Evolutionary conservation across 352 stramenopile species (phyloP).

Genomic region (Pythium brassicae): DNA sequence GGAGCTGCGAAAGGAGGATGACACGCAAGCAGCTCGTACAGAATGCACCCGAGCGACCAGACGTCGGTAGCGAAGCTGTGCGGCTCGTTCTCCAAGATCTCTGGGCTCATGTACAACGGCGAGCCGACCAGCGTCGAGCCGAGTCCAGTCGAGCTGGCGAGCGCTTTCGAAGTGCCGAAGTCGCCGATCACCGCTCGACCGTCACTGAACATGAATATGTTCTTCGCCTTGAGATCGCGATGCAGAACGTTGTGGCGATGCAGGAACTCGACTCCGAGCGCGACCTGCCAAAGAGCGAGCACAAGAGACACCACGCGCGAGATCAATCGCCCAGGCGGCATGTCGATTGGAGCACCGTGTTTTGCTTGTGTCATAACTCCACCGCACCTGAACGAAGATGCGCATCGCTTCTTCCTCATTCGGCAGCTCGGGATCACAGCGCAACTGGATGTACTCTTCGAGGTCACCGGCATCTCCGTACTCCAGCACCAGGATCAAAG

Average conservation of each 20-base stretch:
- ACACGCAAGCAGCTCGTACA: slow-evolving; percentile 85
- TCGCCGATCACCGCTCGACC: slow-evolving; percentile 83
- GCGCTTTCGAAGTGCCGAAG: slow-evolving; percentile 56
- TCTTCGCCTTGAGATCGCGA: slow-evolving; percentile 86
- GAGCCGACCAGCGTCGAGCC: slow-evolving; percentile 58
- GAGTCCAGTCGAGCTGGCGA: slow-evolving; percentile 22
- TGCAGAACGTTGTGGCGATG: slow-evolving; percentile 59
- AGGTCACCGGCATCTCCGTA: slow-evolving; percentile 66
- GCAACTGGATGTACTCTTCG: slow-evolving; percentile 26
- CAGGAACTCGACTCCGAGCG: slow-evolving; percentile 79
- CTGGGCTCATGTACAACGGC: slow-evolving; percentile 73
- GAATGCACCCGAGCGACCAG: slow-evolving; percentile 93
- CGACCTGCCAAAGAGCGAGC: slow-evolving; percentile 42
- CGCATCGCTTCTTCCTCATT: slow-evolving; percentile 15
- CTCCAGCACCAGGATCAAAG: slow-evolving; percentile 62
- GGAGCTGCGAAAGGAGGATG: slow-evolving; percentile 32
- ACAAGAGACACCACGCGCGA: not conserved
- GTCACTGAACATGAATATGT: slow-evolving; percentile 74
- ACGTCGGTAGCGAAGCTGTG: slow-evolving; percentile 53
- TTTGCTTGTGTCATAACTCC: not conserved
- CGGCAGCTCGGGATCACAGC: not conserved
- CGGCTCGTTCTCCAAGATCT: slow-evolving; percentile 1
- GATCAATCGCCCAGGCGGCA: not conserved
- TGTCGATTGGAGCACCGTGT: too few species aligned
- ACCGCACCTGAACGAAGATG: slow-evolving; percentile 22